Evolutionary conservation across 2,329 filamentous ascomycete species (phyloP).

Genomic region (Tympanopsis confertula): DNA sequence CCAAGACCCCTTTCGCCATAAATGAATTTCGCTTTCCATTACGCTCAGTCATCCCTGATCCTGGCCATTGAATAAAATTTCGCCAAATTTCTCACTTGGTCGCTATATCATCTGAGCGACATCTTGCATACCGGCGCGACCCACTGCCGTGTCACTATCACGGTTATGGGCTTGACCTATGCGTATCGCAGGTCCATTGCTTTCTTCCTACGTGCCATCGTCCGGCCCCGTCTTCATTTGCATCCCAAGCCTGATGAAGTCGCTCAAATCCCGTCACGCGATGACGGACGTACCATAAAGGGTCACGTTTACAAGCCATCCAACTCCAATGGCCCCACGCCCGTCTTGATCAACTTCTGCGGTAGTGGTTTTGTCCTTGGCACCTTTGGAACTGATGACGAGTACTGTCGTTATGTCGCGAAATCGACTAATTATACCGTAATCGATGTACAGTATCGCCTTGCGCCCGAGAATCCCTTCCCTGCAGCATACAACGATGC

Average conservation of each 20-base stretch:
- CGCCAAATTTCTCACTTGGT: too few species aligned
- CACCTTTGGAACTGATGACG: constrained; percentile 16
- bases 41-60: too few species aligned
- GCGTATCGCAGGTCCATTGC: too few species aligned
- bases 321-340: not conserved
- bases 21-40: too few species aligned
- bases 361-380: not conserved
- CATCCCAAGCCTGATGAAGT: not conserved
- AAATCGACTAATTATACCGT: not conserved
- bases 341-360: constrained; percentile 1
- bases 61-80: too few species aligned
- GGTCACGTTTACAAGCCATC: not conserved
- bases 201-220: not conserved
- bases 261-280: not conserved
- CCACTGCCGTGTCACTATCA: too few species aligned
- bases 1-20: too few species aligned
- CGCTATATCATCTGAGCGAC: too few species aligned
- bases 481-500: constrained; percentile 22
- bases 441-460: constrained; percentile 16
- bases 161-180: too few species aligned
- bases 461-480: constrained; percentile 22
- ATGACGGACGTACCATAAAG: not conserved
- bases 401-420: not conserved
- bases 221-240: not conserved
- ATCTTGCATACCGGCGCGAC: too few species aligned